Percentiles rank a stretch among this genome's conserved stretches.
phyloP scores from a whole-genome alignment of 2,329 filamentous ascomycete species.

The Claviceps lovelessii region DNA sequence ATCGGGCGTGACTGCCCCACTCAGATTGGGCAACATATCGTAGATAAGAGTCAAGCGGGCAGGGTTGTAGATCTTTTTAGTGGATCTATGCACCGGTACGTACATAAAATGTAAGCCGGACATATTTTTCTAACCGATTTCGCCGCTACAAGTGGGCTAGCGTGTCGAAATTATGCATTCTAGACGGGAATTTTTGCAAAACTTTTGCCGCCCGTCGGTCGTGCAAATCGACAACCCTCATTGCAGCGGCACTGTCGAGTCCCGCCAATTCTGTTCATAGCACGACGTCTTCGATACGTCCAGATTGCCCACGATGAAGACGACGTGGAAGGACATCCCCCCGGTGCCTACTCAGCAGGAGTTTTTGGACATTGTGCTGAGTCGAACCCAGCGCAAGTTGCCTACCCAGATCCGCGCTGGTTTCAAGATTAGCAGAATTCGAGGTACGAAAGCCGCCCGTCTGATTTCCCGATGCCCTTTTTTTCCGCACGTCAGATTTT shows the following conservation, averaged over 20 bases:
- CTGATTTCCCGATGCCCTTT: neutral
- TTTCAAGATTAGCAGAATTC: constrained; percentile 87
- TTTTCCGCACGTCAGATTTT: neutral
- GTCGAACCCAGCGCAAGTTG: constrained; percentile 78
- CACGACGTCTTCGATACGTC: neutral
- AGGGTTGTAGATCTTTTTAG: neutral
- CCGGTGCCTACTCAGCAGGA: constrained; percentile 86
- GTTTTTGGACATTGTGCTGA: constrained; percentile 94
- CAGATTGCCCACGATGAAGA: constrained; percentile 37
- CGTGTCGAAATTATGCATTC: neutral
- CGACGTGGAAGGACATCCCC: constrained; percentile 62
- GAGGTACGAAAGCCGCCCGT: constrained; percentile 29
- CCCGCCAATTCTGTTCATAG: constrained; percentile 3
- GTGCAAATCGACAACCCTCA: neutral
- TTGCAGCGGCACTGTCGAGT: neutral
- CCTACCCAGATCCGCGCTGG: constrained; percentile 92
- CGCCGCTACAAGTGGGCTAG: neutral
- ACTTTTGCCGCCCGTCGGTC: neutral
- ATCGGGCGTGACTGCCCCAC: neutral
- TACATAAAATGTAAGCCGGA: neutral
- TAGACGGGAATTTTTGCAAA: neutral
- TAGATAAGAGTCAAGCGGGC: neutral
- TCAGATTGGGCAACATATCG: neutral
- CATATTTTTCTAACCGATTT: neutral
- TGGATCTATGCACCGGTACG: no score